Conservation (phyloP, 805 yeast species). For the Wickerhamia fluorescens region DNA sequence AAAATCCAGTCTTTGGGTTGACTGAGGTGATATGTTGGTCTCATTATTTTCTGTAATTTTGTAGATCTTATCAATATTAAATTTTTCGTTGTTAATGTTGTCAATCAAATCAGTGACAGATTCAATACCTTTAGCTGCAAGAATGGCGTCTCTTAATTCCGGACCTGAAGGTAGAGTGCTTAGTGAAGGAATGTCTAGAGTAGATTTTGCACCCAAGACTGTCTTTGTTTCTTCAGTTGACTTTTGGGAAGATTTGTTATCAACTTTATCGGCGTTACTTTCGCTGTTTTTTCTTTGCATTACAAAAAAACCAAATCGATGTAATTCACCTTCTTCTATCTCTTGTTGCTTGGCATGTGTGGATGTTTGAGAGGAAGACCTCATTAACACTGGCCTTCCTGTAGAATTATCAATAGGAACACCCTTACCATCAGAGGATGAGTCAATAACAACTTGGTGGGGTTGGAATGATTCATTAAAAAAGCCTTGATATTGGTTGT, state of each 20-base stretch:
- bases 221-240: background rate
- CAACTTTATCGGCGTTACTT: slow-evolving; percentile 1
- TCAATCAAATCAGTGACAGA: slow-evolving; percentile 61
- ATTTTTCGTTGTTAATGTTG: slow-evolving; percentile 49
- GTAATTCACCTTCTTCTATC: slow-evolving; percentile 88
- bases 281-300: slow-evolving; percentile 45
- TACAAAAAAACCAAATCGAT: slow-evolving; percentile 76
- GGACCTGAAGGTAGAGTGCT: slow-evolving; percentile 47
- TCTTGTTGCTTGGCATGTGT: slow-evolving; percentile 70
- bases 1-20: slow-evolving; percentile 7
- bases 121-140: slow-evolving; percentile 69
- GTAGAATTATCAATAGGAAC: slow-evolving; percentile 61
- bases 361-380: slow-evolving; percentile 59
- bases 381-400: slow-evolving; percentile 63
- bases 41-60: slow-evolving; percentile 17
- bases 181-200: slow-evolving; percentile 20
- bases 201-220: background rate
- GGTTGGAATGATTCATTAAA: slow-evolving; percentile 37
- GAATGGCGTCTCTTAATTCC: slow-evolving; percentile 52
- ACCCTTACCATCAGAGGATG: slow-evolving; percentile 43
- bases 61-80: slow-evolving; percentile 46
- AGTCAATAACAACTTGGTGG: slow-evolving; percentile 67
- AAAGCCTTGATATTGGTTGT: slow-evolving; percentile 13
- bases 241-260: slow-evolving; percentile 1
- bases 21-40: slow-evolving; percentile 9